Percentiles rank a stretch among this genome's conserved stretches.
These are phyloP conservation scores for Oemleria cerasiformis DNA, from an alignment of 306 rosid species.

Conservation along the genomic window DNA sequence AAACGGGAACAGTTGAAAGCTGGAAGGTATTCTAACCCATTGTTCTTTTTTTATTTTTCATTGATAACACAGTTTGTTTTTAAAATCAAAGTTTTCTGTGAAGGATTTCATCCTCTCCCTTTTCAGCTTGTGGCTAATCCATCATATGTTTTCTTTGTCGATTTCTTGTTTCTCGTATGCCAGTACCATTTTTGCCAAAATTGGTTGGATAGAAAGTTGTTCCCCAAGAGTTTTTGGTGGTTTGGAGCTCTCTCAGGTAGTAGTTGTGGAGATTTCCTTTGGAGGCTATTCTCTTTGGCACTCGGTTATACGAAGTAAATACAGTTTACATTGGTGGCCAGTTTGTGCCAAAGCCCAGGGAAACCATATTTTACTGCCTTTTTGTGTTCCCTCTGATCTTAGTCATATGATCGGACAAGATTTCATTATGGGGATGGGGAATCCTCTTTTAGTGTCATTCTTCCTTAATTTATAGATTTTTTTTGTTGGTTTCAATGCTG, in stretches of 20 bases:
- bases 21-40: slow-evolving; percentile 72
- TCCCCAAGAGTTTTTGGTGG: no score
- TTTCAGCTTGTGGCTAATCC: not conserved
- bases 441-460: not conserved
- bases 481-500: not conserved
- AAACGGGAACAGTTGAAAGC: slow-evolving; percentile 72
- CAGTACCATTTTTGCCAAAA: not conserved
- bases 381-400: not conserved
- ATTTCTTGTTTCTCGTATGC: not conserved
- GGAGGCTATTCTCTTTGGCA: not conserved
- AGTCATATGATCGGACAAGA: not conserved
- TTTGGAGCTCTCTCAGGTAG: no score
- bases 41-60: not conserved
- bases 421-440: not conserved
- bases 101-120: not conserved
- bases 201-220: no score
- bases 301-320: not conserved
- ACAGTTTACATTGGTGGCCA: not conserved
- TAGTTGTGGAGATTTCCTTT: no score
- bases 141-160: not conserved
- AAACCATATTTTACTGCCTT: not conserved
- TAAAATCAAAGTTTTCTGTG: not conserved
- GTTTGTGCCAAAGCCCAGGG: not conserved
- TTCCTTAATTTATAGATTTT: not conserved
- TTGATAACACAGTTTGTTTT: not conserved